Evolutionary conservation across 345 rosid species (phyloP).

Genomic region (Salix arbutifolia): DNA sequence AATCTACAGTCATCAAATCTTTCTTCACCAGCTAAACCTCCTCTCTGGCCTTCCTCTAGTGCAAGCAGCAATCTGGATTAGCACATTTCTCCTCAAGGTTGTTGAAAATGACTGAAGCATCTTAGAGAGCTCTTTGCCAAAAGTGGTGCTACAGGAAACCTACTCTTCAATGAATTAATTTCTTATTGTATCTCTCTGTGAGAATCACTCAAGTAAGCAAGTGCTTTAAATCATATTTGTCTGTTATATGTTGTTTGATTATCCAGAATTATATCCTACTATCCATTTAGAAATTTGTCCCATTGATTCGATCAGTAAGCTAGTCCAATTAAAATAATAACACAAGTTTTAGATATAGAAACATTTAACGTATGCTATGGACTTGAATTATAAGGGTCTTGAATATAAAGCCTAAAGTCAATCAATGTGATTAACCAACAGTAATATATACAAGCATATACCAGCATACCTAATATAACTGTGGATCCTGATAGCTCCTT

Average conservation of each 20-base stretch:
- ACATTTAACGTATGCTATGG: not conserved
- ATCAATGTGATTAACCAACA: not conserved
- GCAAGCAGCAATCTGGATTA: not conserved
- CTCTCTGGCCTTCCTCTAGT: not conserved
- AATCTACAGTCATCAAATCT: no score
- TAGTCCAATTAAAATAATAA: not conserved
- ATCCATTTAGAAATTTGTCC: not conserved
- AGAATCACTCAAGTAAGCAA: not conserved
- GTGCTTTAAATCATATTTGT: not conserved
- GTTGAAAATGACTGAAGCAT: conserved; percentile 2
- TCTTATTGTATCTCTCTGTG: not conserved
- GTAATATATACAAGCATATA: not conserved
- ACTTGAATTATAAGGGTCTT: not conserved
- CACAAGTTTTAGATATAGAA: not conserved
- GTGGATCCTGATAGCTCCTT: conserved; percentile 72
- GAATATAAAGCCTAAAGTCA: not conserved
- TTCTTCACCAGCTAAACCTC: not conserved
- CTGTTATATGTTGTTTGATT: not conserved
- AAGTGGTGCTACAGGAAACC: not conserved
- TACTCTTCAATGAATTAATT: not conserved
- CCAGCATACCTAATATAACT: conserved; percentile 62
- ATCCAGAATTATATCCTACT: not conserved
- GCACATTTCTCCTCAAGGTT: not conserved
- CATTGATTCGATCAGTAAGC: not conserved
- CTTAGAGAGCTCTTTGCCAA: not conserved